Evolutionary conservation across 1,284 basidiomycete genomes (phyloP), one percentile per base, ranked within the genome.

Genomic region (Ustilago loliicola): DNA sequence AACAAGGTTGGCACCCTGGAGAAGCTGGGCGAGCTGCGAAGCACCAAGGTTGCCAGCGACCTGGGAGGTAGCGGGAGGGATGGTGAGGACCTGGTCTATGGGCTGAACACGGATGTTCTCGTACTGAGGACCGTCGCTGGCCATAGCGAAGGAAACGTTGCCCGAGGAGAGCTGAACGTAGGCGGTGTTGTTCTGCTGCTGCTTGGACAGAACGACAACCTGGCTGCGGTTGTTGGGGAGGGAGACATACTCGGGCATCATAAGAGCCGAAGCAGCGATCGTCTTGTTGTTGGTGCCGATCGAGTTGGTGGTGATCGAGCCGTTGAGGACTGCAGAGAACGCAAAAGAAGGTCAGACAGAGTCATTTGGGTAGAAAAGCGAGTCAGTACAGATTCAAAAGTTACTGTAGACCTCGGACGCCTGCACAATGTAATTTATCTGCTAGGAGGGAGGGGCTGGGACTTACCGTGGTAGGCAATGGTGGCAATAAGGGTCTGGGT

Each of bases 211-310:
- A 0, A 90, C 90, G 13, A 93, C 86, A 8, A 92, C 93, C 79
- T 93, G 92, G 11, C 88, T 87, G 56, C 77, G 73, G 66, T 71
- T 67, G 47, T 51, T 45, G 2, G 74, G 72, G 7, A 81, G 78
- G 11, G 19, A 38, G 25, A 80, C 78, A 36, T 51, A 72, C 47
- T 89, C 88, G 54, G 89, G 89, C 54, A 92, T 51, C 64, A 51
- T 64, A 17, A 91, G 87, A 0, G 92, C 92, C 47, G 91, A 89
- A 3, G 91, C 91, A 61, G 93, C 87, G 0, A 92, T 92, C 62
- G 90, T 87, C 63, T 80, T 83, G 15, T 87, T 86, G 32, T 72
- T 72, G 9, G 86, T 85, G 2, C 87, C 85, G 10, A 88, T 85
- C 15, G 86, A 72, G 17, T 86, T 87, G 64, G 87, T 81, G 32